A percentile compares a stretch with the other conserved stretches of the same genome.
phyloP scores from a whole-genome alignment of 768 basidiomycete species.

The Hemileccinum impolitum region DNA sequence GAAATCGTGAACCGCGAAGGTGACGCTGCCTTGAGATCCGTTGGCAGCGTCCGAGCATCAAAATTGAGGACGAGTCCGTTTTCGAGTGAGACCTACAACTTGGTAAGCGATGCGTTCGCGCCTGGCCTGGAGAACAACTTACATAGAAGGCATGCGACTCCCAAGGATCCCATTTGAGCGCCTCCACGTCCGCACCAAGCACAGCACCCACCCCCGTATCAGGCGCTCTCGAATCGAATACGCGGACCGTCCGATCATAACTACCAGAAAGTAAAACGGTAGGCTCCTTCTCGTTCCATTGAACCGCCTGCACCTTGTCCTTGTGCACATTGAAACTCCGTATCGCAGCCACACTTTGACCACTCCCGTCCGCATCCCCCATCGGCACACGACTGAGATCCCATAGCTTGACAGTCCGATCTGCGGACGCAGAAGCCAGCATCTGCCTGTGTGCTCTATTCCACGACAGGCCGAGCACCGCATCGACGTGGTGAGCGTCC shows the following conservation, averaged over 20 bases:
- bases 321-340: constrained; percentile 83
- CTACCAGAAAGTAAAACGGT: constrained; percentile 90
- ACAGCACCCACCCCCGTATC: constrained; percentile 79
- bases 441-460: constrained; percentile 87
- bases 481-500: constrained; percentile 83
- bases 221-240: constrained; percentile 87
- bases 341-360: constrained; percentile 54
- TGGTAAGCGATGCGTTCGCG: neutral
- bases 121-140: constrained; percentile 26
- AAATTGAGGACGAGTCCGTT: constrained; percentile 93
- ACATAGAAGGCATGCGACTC: constrained; percentile 85
- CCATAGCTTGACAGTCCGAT: constrained; percentile 96
- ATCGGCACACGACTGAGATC: constrained; percentile 75
- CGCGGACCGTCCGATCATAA: constrained; percentile 92
- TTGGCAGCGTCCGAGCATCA: constrained; percentile 81
- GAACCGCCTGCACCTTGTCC: constrained; percentile 94
- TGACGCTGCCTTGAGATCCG: constrained; percentile 58
- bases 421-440: constrained; percentile 88
- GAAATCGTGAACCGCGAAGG: constrained; percentile 83
- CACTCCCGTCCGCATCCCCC: constrained; percentile 42
- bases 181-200: constrained; percentile 91
- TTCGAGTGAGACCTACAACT: constrained; percentile 82
- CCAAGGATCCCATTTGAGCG: constrained; percentile 95
- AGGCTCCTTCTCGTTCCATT: constrained; percentile 90
- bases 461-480: constrained; percentile 92